phyloP scores from a whole-genome alignment of 768 basidiomycete species.

The Collybia sp. region DNA sequence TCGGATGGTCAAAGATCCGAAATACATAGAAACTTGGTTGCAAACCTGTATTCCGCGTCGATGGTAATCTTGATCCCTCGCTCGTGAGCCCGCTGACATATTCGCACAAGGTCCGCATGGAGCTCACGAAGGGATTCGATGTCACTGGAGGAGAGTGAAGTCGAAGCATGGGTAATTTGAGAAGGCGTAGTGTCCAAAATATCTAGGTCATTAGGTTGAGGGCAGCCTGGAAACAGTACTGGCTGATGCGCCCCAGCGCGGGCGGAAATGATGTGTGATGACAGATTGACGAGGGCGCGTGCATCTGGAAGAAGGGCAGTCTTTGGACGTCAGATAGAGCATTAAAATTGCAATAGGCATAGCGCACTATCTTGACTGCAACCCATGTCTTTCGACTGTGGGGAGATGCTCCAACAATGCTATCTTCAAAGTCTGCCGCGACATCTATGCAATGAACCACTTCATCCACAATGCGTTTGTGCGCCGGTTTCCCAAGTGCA shows the following conservation, averaged over 20 bases:
- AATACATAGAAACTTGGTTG: background rate
- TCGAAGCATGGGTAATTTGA: background rate
- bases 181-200: constrained; percentile 29
- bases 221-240: constrained; percentile 68
- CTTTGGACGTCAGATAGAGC: constrained; percentile 23
- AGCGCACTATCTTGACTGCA: constrained; percentile 74
- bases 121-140: constrained; percentile 56
- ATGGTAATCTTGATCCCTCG: constrained; percentile 68
- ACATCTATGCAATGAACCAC: constrained; percentile 74
- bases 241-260: constrained; percentile 26
- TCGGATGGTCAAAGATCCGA: background rate
- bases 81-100: constrained; percentile 60
- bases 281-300: constrained; percentile 55
- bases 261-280: constrained; percentile 46
- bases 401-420: constrained; percentile 14
- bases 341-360: constrained; percentile 4
- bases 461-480: constrained; percentile 70
- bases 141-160: constrained; percentile 46
- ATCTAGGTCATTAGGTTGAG: constrained; percentile 53
- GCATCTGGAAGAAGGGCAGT: constrained; percentile 68
- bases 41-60: constrained; percentile 80
- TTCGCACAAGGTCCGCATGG: constrained; percentile 52
- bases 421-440: constrained; percentile 77
- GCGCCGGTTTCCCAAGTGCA: constrained; percentile 24
- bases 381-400: constrained; percentile 69